phyloP scores from a whole-genome alignment of 495 filamentous ascomycete genomes.

The Aspergillus indologenus region DNA sequence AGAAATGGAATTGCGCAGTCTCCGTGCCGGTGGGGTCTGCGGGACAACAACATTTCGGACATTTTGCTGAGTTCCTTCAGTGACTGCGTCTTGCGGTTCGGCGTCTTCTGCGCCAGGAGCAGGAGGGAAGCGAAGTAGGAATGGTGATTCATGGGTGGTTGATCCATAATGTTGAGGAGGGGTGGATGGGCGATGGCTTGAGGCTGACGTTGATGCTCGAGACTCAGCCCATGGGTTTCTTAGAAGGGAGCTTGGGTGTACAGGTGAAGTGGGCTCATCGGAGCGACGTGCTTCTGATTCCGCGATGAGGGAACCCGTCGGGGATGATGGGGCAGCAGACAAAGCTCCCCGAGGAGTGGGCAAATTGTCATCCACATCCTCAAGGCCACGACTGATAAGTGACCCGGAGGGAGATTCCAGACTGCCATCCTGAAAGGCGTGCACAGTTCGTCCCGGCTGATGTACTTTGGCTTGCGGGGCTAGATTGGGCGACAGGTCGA shows the following conservation, averaged over 20 bases:
- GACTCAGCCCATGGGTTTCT: conserved; percentile 43
- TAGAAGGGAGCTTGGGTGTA: conserved; percentile 35
- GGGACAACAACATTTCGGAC: conserved; percentile 24
- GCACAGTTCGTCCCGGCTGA: conserved; percentile 17
- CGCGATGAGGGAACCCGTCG: conserved; percentile 32
- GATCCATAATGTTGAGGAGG: conserved; percentile 24
- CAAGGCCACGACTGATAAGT: conserved; percentile 34
- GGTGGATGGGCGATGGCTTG: conserved; percentile 30
- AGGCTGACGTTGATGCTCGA: conserved; percentile 22
- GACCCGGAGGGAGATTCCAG: conserved; percentile 33
- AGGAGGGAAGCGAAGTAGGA: conserved; percentile 40
- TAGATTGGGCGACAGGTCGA: conserved; percentile 36
- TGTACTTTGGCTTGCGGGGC: conserved; percentile 19
- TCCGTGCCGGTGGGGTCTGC: conserved; percentile 36
- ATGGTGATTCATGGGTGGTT: conserved; percentile 28
- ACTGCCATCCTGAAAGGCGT: conserved; percentile 18
- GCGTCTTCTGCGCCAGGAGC: conserved; percentile 34
- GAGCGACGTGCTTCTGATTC: conserved; percentile 32
- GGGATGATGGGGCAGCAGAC: conserved; percentile 36
- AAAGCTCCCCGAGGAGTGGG: conserved; percentile 34
- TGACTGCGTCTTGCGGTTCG: conserved; percentile 18
- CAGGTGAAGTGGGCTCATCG: conserved; percentile 29
- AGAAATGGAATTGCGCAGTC: conserved; percentile 37
- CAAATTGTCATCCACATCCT: conserved; percentile 33
- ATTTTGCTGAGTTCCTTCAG: conserved; percentile 15